These are phyloP conservation scores for Calonectria ilicicola DNA, from an alignment of 2,329 filamentous ascomycete species.

Conservation along the genomic window DNA sequence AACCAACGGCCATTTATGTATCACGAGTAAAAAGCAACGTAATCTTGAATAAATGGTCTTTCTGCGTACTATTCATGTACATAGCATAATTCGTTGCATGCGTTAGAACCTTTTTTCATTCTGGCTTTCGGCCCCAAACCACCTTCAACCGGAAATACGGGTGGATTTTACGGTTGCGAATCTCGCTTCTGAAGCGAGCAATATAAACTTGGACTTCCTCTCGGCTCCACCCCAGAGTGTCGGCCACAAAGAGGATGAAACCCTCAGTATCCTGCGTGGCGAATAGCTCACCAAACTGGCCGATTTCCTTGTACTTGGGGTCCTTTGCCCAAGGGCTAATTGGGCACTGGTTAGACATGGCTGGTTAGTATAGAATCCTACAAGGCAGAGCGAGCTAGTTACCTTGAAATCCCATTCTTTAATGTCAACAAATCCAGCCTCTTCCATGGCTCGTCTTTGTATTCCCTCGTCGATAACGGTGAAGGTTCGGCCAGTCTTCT, in stretches of 20 bases:
- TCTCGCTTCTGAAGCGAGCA: slow-evolving; percentile 46
- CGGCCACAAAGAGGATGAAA: slow-evolving; percentile 9
- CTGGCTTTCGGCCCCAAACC: slow-evolving; percentile 44
- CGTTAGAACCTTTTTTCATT: background rate
- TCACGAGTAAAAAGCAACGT: background rate
- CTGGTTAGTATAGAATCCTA: background rate
- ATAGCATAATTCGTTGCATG: background rate
- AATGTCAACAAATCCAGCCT: slow-evolving; percentile 41
- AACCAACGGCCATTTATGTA: background rate
- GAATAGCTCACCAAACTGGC: slow-evolving; percentile 36
- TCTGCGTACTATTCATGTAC: background rate
- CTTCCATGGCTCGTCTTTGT: slow-evolving; percentile 31
- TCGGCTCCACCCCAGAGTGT: slow-evolving; percentile 45
- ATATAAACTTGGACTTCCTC: slow-evolving; percentile 48
- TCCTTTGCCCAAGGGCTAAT: slow-evolving; percentile 36
- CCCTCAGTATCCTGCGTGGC: slow-evolving; percentile 25
- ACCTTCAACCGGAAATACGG: slow-evolving; percentile 40
- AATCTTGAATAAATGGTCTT: background rate
- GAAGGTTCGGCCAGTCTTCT: slow-evolving; percentile 40
- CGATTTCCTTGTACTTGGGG: slow-evolving; percentile 33
- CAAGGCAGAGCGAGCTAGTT: background rate
- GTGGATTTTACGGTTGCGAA: slow-evolving; percentile 39
- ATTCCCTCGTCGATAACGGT: slow-evolving; percentile 33
- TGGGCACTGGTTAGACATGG: slow-evolving; percentile 13
- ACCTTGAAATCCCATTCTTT: slow-evolving; percentile 36